Evolutionary conservation across 2,329 filamentous ascomycete genomes (phyloP).

Genomic region (Penicillium paneum): DNA sequence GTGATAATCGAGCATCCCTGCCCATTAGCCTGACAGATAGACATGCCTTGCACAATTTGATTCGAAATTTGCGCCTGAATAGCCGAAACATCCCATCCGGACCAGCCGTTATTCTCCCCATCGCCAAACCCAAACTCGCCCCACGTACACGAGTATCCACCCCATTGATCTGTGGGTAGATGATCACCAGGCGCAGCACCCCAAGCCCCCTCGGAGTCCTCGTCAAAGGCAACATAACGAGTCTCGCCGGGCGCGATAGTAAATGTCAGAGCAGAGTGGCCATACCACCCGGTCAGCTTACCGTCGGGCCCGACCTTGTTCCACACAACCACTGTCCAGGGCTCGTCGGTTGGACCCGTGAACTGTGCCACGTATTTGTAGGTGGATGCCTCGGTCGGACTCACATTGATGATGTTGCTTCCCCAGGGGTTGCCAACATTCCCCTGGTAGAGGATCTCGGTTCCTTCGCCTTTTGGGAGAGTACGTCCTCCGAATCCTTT

Average conservation of each 20-base stretch:
- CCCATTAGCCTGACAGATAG: constrained; percentile 29
- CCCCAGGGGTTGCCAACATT: constrained; percentile 42
- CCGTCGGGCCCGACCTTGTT: constrained; percentile 40
- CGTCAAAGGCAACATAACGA: constrained; percentile 39
- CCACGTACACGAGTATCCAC: constrained; percentile 39
- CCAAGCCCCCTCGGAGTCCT: constrained; percentile 39
- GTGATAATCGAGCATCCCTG: constrained; percentile 31
- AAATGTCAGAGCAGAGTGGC: constrained; percentile 33
- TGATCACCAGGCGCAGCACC: constrained; percentile 29
- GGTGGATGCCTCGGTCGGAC: constrained; percentile 24
- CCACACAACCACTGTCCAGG: constrained; percentile 39
- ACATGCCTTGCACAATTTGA: constrained; percentile 34
- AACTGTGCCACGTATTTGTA: constrained; percentile 41
- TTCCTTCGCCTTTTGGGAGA: constrained; percentile 19
- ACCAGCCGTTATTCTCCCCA: constrained; percentile 34
- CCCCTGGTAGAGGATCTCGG: constrained; percentile 29
- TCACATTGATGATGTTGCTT: constrained; percentile 40
- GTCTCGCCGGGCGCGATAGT: constrained; percentile 31
- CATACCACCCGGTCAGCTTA: constrained; percentile 38
- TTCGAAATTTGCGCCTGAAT: constrained; percentile 35
- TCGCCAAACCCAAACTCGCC: constrained; percentile 41
- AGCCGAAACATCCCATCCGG: constrained; percentile 43
- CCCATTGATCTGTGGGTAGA: constrained; percentile 30
- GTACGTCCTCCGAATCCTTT: constrained; percentile 34
- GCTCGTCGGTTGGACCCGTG: constrained; percentile 28